phyloP scores from a whole-genome alignment of 176 grass and related monocot species.

The Hordeum vulgare region MorexV3_pseudomolecules_assembly NC_058520.1:618356790-618357289 shows the following conservation, averaged over 20 bases:
- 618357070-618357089: neutral
- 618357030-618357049: constrained; percentile 77
- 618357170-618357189: neutral
- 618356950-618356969: too few relatives aligned
- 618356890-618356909: too few relatives aligned
- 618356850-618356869: too few relatives aligned
- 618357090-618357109: neutral
- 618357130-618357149: neutral
- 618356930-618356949: too few relatives aligned
- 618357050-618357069: constrained; percentile 63
- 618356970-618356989: constrained; percentile 51
- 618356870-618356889: too few relatives aligned
- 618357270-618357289: neutral
- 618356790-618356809: too few relatives aligned
- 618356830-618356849: too few relatives aligned
- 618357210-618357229: neutral
- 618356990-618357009: constrained; percentile 64
- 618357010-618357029: constrained; percentile 91
- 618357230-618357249: neutral
- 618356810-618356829: too few relatives aligned
- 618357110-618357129: neutral
- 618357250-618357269: neutral
- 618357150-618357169: neutral
- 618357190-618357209: neutral
- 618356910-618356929: too few relatives aligned